phyloP scores from a whole-genome alignment of 345 rosid species.

The Eucalyptus polybractea region DNA sequence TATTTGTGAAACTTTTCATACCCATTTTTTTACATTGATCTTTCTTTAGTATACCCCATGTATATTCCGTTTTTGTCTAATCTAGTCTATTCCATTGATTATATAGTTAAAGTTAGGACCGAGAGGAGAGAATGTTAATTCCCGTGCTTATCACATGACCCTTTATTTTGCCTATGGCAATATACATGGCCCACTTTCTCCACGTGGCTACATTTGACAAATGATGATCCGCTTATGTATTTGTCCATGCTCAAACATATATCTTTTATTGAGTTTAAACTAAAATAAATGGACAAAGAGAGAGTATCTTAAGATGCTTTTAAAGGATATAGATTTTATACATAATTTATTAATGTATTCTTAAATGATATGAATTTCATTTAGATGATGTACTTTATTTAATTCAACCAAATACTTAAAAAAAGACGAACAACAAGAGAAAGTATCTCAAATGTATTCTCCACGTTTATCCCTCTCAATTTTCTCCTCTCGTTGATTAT shows the following conservation, averaged over 20 bases:
- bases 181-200: not conserved
- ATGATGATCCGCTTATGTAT: not conserved
- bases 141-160: not conserved
- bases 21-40: not conserved
- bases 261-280: not conserved
- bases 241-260: not conserved
- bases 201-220: not conserved
- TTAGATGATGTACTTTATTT: not conserved
- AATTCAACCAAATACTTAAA: not conserved
- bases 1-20: not conserved
- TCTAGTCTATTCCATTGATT: not conserved
- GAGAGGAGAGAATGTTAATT: not conserved
- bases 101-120: not conserved
- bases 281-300: not conserved
- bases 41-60: not conserved
- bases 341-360: not conserved
- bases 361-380: not conserved
- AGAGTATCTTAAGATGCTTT: not conserved
- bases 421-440: too few relatives aligned
- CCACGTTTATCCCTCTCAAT: not conserved
- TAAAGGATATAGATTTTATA: not conserved
- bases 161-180: not conserved
- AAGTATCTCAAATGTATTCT: not conserved
- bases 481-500: not conserved
- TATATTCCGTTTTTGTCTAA: not conserved